Evolutionary conservation across 1,139 yeast species (phyloP), one percentile per base, ranked within the genome.

Genomic region (Kluyveromyces marxianus): DNA sequence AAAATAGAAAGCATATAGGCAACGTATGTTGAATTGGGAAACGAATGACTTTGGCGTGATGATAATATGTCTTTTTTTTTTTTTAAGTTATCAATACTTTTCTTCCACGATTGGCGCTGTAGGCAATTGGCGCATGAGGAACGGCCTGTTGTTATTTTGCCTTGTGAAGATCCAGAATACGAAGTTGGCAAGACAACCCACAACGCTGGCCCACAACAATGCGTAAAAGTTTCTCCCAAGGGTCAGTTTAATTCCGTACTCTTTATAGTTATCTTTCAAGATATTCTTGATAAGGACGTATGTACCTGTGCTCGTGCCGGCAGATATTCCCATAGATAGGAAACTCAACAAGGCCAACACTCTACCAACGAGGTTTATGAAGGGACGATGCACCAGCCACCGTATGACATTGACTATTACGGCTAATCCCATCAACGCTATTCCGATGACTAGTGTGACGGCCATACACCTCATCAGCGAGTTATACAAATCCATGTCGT

Each of bases 141-240:
- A 41, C n/a, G 25, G 29, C 10, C 44, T 27, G 25, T n/a, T 40
- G 14, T 44, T 50, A 4, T 44, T 45, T 25, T 53, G 44, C 46
- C 59, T 58, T 2, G 57, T 59, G 14, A 47, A 38, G 21, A 52
- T 46, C 63, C 63, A 59, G 10, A 53, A 34, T 7, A 58, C 32
- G 38, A 56, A 44, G 36, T 52, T 55, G 25, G 59, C 36, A 14
- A 61, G 41, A 1, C 60, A 53, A 25, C 57, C 58, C 10, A 45
- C 55, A 3, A 59, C 60, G 21, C 57, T 48, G 25, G 58, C 65
- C 65, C 65, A 61, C 24, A 57, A 29, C 4, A 61, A 27, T 28
- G 56, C 63, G 27, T 51, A 47, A 38, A 52, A 61, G 7, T 31
- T 47, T 14, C 52, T 45, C 4, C 65, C 65, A 32, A 60, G 42